Percentiles rank a stretch among this genome's conserved stretches.
Evolutionary conservation across 2,329 filamentous ascomycete species (phyloP).

Genomic region (Colletotrichum sp.): DNA sequence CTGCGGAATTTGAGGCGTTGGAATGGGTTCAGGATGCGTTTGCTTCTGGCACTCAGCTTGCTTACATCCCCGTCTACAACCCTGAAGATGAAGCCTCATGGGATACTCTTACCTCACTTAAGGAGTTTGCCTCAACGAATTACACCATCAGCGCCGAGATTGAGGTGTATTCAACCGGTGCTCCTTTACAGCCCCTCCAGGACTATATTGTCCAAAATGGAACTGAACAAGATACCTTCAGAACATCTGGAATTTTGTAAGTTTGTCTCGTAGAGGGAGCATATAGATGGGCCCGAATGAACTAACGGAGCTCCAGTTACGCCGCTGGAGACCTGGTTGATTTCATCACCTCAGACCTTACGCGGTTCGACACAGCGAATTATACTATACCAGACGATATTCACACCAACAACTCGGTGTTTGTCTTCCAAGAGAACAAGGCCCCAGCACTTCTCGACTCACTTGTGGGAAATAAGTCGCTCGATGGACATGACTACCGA

Average conservation of each 20-base stretch:
- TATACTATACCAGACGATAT: neutral
- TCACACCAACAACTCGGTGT: neutral
- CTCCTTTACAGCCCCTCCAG: neutral
- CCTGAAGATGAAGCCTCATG: neutral
- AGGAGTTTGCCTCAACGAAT: neutral
- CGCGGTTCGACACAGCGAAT: neutral
- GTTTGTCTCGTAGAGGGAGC: neutral
- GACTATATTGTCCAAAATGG: neutral
- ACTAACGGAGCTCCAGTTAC: neutral
- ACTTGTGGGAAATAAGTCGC: neutral
- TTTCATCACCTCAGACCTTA: neutral
- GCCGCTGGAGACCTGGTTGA: neutral
- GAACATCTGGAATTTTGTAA: neutral
- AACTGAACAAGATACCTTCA: neutral
- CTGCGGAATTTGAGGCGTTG: neutral
- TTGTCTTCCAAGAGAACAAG: neutral
- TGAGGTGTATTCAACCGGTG: neutral
- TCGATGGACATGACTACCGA: neutral
- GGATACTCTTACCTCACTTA: neutral
- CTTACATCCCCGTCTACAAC: neutral
- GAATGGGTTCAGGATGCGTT: neutral
- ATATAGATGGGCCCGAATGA: neutral
- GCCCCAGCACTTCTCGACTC: neutral
- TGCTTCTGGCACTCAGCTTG: neutral
- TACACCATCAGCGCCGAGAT: neutral